Evolutionary conservation across 2,329 filamentous ascomycete species (phyloP).

Genomic region (Talaromyces sp.): DNA sequence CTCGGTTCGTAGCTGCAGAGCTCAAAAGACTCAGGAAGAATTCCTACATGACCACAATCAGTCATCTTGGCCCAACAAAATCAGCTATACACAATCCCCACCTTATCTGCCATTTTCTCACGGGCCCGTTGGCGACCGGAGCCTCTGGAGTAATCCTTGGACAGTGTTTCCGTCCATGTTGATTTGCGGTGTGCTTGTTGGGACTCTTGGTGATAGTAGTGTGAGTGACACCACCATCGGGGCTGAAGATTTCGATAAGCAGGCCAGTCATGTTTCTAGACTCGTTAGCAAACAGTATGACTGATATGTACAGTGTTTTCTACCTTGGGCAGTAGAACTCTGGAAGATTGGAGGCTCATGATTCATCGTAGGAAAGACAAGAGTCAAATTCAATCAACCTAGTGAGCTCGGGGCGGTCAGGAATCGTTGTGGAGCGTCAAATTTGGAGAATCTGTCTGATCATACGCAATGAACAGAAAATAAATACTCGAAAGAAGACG

Average conservation of each 20-base stretch:
- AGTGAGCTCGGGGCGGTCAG: not conserved
- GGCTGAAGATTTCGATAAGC: not conserved
- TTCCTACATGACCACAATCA: slow-evolving; percentile 53
- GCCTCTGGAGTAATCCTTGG: not conserved
- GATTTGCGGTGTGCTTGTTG: slow-evolving; percentile 1
- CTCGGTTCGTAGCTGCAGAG: slow-evolving; percentile 84
- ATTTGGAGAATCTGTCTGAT: not conserved
- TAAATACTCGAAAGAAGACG: not conserved
- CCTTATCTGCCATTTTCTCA: slow-evolving; percentile 42
- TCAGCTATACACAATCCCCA: slow-evolving; percentile 17
- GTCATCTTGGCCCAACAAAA: not conserved
- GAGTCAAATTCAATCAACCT: not conserved
- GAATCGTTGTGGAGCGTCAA: not conserved
- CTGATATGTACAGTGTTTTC: not conserved
- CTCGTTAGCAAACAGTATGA: not conserved
- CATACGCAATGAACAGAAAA: not conserved
- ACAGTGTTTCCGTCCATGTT: not conserved
- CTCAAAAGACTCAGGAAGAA: slow-evolving; percentile 82
- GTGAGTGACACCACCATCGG: not conserved
- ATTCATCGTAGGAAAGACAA: slow-evolving; percentile 8
- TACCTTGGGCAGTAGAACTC: slow-evolving; percentile 5
- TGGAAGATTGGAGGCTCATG: slow-evolving; percentile 14
- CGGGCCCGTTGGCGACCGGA: slow-evolving; percentile 34
- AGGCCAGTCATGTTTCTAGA: slow-evolving; percentile 11
- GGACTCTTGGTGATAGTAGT: slow-evolving; percentile 9